Conservation (phyloP, 179 eudicot species). For the Beta corolliflora region DNA sequence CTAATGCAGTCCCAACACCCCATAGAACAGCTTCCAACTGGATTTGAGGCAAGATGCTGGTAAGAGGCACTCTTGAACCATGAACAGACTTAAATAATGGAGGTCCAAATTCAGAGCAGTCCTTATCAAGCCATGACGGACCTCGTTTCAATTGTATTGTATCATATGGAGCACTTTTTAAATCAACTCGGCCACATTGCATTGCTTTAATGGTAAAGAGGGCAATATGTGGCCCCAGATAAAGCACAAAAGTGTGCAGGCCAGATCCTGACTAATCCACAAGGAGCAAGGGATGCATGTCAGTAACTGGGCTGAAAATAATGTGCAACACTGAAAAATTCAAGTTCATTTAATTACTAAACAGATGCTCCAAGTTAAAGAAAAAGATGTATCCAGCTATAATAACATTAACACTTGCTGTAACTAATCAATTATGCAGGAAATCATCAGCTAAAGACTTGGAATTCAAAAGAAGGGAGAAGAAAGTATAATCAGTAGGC, state of each 20-base stretch:
- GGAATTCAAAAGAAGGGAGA: background rate
- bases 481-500: background rate
- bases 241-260: conserved; percentile 93
- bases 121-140: conserved; percentile 94
- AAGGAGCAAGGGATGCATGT: background rate
- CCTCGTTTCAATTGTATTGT: conserved; percentile 77
- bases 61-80: conserved; percentile 70
- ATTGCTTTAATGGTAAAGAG: conserved; percentile 90
- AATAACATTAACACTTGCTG: background rate
- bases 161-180: conserved; percentile 93
- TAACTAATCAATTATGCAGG: background rate
- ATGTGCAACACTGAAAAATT: background rate
- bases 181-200: conserved; percentile 94
- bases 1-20: conserved; percentile 98
- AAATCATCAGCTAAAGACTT: background rate
- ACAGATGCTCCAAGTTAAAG: background rate
- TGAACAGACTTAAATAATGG: conserved; percentile 57
- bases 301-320: background rate
- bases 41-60: conserved; percentile 89
- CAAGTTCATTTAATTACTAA: background rate
- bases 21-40: conserved; percentile 89
- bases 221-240: conserved; percentile 96
- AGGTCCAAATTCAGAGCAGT: conserved; percentile 85
- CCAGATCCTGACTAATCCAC: conserved; percentile 77
- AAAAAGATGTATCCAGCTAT: background rate